phyloP scores from a whole-genome alignment of 2,329 filamentous ascomycete genomes.

The Phialophora tarda region DNA sequence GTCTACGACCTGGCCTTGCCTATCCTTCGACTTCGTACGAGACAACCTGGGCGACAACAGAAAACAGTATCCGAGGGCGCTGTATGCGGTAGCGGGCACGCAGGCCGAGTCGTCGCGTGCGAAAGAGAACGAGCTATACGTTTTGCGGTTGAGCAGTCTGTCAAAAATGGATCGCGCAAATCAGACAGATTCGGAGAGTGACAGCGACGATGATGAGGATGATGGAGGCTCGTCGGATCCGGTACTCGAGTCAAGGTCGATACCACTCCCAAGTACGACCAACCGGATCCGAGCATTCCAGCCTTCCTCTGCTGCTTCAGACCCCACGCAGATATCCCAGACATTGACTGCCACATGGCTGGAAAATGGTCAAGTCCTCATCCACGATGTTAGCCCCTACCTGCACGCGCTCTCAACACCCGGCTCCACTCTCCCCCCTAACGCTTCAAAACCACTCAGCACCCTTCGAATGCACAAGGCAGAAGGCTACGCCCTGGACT shows the following conservation, averaged over 20 bases:
- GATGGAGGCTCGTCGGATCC: conserved; percentile 70
- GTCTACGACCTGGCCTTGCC: conserved; percentile 93
- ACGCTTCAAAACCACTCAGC: conserved; percentile 85
- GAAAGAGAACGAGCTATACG: conserved; percentile 90
- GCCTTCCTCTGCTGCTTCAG: conserved; percentile 65
- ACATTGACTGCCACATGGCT: conserved; percentile 92
- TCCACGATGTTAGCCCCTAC: conserved; percentile 93
- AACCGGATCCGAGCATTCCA: conserved; percentile 93
- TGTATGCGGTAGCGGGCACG: conserved; percentile 93
- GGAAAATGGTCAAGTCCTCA: conserved; percentile 80
- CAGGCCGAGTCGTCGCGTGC: conserved; percentile 78
- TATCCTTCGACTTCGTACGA: conserved; percentile 90
- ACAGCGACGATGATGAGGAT: conserved; percentile 74
- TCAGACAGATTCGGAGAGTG: conserved; percentile 72
- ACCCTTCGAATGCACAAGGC: conserved; percentile 89
- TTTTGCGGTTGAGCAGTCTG: conserved; percentile 93
- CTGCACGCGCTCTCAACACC: conserved; percentile 88
- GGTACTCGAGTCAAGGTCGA: conserved; percentile 89
- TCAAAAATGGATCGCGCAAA: conserved; percentile 79
- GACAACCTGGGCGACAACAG: conserved; percentile 87
- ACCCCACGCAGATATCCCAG: conserved; percentile 72
- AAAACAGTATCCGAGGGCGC: conserved; percentile 90
- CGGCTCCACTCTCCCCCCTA: conserved; percentile 76
- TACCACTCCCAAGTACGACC: conserved; percentile 83
- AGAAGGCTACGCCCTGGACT: conserved; percentile 97